A percentile compares a stretch with the other conserved stretches of the same genome.
Evolutionary conservation across 164 flowering plant genomes (phyloP).

Genomic region (Buxus sempervirens): DNA sequence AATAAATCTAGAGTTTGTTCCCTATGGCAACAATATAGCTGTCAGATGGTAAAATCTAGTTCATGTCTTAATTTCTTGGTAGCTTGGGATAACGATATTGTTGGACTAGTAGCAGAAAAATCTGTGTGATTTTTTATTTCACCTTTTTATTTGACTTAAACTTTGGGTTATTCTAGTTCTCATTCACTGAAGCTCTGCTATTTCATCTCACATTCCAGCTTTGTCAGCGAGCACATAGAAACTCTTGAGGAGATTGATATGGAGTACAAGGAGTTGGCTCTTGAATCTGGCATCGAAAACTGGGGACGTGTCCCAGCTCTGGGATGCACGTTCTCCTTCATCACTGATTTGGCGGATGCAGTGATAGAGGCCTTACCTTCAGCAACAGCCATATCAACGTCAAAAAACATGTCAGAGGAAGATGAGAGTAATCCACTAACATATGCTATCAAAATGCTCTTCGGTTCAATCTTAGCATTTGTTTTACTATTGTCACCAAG

Average conservation of each 20-base stretch:
- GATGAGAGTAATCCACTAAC: conserved; percentile 29
- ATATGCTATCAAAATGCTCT: conserved; percentile 42
- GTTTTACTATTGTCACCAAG: conserved; percentile 64
- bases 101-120: no score
- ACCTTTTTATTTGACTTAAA: no score
- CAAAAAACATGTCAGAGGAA: conserved; percentile 25
- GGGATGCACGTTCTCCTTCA: conserved; percentile 54
- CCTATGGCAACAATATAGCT: no score
- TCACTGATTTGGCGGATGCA: conserved; percentile 71
- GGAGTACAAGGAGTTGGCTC: conserved; percentile 86
- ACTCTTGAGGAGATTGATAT: conserved; percentile 79
- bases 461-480: conserved; percentile 78
- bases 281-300: conserved; percentile 90
- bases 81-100: no score
- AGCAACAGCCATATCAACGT: conserved; percentile 42
- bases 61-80: not conserved
- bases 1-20: no score
- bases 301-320: conserved; percentile 99
- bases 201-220: conserved; percentile 42
- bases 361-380: conserved; percentile 68
- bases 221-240: conserved; percentile 98
- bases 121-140: no score
- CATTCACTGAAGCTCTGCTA: no score
- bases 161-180: no score
- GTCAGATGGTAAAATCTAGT: not conserved